These are phyloP conservation scores for Backusella macrospora DNA, from an alignment of 192 early-diverging fungal species.

Conservation along the genomic window DNA sequence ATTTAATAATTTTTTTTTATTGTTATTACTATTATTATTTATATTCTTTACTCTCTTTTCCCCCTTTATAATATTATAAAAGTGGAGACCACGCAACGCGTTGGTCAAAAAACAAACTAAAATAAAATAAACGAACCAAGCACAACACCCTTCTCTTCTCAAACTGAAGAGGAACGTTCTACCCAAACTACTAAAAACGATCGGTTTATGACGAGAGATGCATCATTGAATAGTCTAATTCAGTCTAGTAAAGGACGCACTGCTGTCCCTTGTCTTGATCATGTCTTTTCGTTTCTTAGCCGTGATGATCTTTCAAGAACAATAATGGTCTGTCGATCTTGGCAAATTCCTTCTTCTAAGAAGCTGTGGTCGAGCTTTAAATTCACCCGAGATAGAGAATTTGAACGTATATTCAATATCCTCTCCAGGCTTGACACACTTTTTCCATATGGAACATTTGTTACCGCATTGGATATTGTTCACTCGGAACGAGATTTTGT, in stretches of 20 bases:
- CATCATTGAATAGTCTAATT: slow-evolving; percentile 16
- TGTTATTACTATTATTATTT: neutral
- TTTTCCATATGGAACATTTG: slow-evolving; percentile 23
- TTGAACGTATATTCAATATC: slow-evolving; percentile 35
- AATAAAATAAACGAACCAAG: slow-evolving; percentile 19
- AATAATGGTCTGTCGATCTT: slow-evolving; percentile 24
- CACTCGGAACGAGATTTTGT: slow-evolving; percentile 35
- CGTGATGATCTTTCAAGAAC: slow-evolving; percentile 11
- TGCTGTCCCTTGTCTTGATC: slow-evolving; percentile 5
- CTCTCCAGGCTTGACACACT: slow-evolving; percentile 27
- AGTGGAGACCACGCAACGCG: slow-evolving; percentile 6
- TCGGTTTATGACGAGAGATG: slow-evolving; percentile 31
- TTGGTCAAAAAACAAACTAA: slow-evolving; percentile 9
- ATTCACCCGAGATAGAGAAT: slow-evolving; percentile 32
- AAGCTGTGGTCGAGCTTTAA: slow-evolving; percentile 34
- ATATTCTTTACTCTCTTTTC: neutral
- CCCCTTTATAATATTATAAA: neutral
- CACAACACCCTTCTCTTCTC: slow-evolving; percentile 6
- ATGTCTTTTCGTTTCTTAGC: slow-evolving; percentile 17
- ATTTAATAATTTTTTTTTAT: neutral
- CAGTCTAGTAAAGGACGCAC: neutral
- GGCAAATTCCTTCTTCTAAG: slow-evolving; percentile 26
- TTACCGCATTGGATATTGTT: slow-evolving; percentile 28
- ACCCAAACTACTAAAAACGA: slow-evolving; percentile 4
- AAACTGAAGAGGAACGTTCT: slow-evolving; percentile 14